A percentile compares a stretch with the other conserved stretches of the same genome.
Evolutionary conservation across 192 early-diverging fungal genomes (phyloP).

Genomic region (Coemansia sp.): DNA sequence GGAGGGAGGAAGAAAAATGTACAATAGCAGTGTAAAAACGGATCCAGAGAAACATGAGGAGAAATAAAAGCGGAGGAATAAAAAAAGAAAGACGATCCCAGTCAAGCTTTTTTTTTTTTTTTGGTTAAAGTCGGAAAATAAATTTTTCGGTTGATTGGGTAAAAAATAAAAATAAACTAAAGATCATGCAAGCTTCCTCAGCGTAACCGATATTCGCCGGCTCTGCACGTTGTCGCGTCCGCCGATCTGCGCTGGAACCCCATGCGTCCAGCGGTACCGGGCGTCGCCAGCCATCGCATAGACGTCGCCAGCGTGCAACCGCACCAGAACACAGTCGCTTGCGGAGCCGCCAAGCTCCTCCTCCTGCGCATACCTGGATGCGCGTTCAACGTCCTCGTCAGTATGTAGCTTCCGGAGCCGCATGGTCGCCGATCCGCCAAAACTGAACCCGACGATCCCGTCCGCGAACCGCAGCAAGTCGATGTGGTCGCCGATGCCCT

Average conservation of each 20-base stretch:
- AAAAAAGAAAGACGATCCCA: too few species aligned
- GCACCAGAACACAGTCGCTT: slow-evolving; percentile 8
- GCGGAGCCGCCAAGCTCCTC: background rate
- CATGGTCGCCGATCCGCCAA: slow-evolving; percentile 48
- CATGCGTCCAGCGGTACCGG: slow-evolving; percentile 58
- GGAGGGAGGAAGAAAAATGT: background rate
- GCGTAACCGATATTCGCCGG: slow-evolving; percentile 37
- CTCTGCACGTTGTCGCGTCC: slow-evolving; percentile 14
- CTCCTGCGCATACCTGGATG: slow-evolving; percentile 16
- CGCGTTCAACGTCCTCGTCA: slow-evolving; percentile 3
- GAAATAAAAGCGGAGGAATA: background rate
- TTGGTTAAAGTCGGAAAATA: background rate
- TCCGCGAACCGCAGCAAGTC: slow-evolving; percentile 60
- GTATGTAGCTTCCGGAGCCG: slow-evolving; percentile 22
- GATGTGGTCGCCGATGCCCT: slow-evolving; percentile 57
- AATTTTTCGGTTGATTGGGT: too few species aligned
- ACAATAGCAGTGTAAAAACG: background rate
- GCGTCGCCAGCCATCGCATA: slow-evolving; percentile 55
- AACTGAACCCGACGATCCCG: slow-evolving; percentile 50
- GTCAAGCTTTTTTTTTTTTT: slow-evolving; percentile 3
- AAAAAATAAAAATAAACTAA: too few species aligned
- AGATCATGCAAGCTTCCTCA: slow-evolving; percentile 28
- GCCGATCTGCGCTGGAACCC: slow-evolving; percentile 33
- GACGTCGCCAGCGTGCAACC: slow-evolving; percentile 48
- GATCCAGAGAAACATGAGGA: slow-evolving; percentile 1